Evolutionary conservation across 352 stramenopile species (phyloP), one percentile per base, ranked within the genome.

Genomic region (Globisporangium abappressorium): DNA sequence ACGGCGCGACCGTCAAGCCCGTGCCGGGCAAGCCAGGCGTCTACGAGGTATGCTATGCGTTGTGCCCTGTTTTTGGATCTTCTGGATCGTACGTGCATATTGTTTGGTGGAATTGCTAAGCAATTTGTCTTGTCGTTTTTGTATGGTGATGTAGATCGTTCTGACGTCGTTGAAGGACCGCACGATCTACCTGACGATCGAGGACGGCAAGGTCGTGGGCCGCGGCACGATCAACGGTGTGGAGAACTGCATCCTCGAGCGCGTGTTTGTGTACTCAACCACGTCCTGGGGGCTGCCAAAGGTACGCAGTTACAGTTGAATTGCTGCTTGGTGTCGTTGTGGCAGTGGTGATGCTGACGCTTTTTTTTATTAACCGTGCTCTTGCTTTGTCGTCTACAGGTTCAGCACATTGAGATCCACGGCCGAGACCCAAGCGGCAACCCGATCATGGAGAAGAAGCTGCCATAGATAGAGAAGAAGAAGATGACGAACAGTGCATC

Each of bases 401-500:
- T 95, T 57, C 80, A 94, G 69, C 83, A 94, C 84, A 92, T 95
- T 76, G 87, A 95, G 80, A 92, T 95, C 71, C 85, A 94, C 77
- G 87, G 84, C 74, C 81, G 79, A 56, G 87, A 95, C 72, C 66
- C 79, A 22, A 65, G 56, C 51, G 85, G 84, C 59, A 88, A 89
- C 63, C 57, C 70, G 43, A 76, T 91, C 71, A 90, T 93, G 82
- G 87, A 95, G 75, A 95, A 93, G 78, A 94, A 94, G 77, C 69
- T 92, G 57, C 83, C 85, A 30, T 94, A 91, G 69, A 76, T 57
- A 41, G 30, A 49, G 28, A 43, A 22, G 15, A 38, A 57, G 9
- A 57, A 14, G 8, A 38, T 20, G 15, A 38, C 1, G 26, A 34
- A 30, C 3, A 61, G 20, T 61, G 55, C 20, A 61, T 61, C 8